A percentile compares a stretch with the other conserved stretches of the same genome.
Evolutionary conservation across 139 green algal genomes (phyloP).

Genomic region (Haematococcus lacustris): DNA sequence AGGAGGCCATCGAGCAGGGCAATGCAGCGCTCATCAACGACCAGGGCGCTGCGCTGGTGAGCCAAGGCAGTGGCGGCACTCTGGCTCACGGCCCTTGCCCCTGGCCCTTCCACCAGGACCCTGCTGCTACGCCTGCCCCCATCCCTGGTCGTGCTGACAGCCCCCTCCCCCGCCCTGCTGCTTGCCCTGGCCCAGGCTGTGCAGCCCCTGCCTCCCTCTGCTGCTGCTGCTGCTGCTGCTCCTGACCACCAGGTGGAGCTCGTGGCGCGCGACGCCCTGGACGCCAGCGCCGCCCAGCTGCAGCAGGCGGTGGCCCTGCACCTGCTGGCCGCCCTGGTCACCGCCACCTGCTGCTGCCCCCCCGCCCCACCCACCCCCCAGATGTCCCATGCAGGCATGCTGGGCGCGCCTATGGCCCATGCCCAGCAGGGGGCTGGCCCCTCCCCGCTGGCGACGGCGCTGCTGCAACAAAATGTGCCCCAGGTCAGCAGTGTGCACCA

Average conservation of each 20-base stretch:
- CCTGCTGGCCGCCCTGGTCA: slow-evolving; percentile 45
- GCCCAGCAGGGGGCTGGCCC: neutral
- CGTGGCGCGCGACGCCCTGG: slow-evolving; percentile 37
- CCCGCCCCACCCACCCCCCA: neutral
- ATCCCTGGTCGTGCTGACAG: too few relatives aligned
- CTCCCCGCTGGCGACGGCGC: slow-evolving; percentile 21
- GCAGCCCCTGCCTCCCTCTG: too few relatives aligned
- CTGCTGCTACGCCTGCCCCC: too few relatives aligned
- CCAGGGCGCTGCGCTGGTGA: slow-evolving; percentile 8
- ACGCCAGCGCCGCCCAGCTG: slow-evolving; percentile 15
- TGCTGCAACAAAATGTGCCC: slow-evolving; percentile 39
- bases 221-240: too few relatives aligned
- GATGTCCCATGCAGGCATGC: neutral
- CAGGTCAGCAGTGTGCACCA: too few relatives aligned
- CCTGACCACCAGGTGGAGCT: slow-evolving; percentile 41
- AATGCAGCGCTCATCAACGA: slow-evolving; percentile 25
- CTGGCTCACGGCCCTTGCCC: too few relatives aligned
- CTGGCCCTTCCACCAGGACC: too few relatives aligned
- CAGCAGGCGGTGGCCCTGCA: slow-evolving; percentile 53
- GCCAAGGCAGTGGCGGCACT: too few relatives aligned
- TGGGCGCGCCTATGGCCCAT: neutral
- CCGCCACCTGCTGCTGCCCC: slow-evolving; percentile 21
- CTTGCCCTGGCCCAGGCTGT: too few relatives aligned
- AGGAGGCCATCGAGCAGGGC: slow-evolving; percentile 31
- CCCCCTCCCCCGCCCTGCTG: too few relatives aligned